Evolutionary conservation across 2,329 filamentous ascomycete genomes (phyloP), one percentile per base, ranked within the genome.

Genomic region (Fusarium devonianum): DNA sequence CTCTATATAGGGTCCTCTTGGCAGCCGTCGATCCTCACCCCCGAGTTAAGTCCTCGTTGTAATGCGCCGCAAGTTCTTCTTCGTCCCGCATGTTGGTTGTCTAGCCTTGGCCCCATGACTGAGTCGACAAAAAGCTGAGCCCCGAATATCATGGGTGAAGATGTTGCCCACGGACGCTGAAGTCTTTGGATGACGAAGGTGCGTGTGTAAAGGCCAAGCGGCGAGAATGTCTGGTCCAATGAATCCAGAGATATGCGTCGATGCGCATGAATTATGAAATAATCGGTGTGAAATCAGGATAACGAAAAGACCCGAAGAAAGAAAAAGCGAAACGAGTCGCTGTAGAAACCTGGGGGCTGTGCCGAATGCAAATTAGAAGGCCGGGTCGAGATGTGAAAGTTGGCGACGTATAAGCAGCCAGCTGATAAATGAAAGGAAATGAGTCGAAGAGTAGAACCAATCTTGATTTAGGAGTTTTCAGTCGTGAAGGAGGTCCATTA

Each of bases 71-170:
- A 43, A 41, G 21, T 37, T 53, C 17, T 59, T 53, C 53, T 30
- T 47, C 46, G 25, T 43, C 54, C 25, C 38, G 38, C 18, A 21
- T 23, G 16, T 34, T 32, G 40, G 40, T 40, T 41, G 23, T 56
- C 50, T 59, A 52, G 45, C 55, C 50, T 59, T 59, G 41, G 45
- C 37, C 40, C 45, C 34, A 33, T 37, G 38, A 11, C 10, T 34
- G 30, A 58, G 23, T 59, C 29, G 41, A 56, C 46, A 55, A 56
- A 56, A 56, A 47, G 41, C 40, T 33, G 44, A 51, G 32, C 46
- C 28, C 32, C 50, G 21, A 38, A 36, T 29, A 32, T 25, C 6
- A 29, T 19, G 21, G 19, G 36, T 39, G 46, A 52, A 52, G 46
- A 44, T 35, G 38, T 8, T 40, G 18, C 34, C 39, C 43, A 16